Evolutionary conservation across 2,329 filamentous ascomycete genomes (phyloP), one percentile per base, ranked within the genome.

Genomic region (Davidsoniella eucalypti): DNA sequence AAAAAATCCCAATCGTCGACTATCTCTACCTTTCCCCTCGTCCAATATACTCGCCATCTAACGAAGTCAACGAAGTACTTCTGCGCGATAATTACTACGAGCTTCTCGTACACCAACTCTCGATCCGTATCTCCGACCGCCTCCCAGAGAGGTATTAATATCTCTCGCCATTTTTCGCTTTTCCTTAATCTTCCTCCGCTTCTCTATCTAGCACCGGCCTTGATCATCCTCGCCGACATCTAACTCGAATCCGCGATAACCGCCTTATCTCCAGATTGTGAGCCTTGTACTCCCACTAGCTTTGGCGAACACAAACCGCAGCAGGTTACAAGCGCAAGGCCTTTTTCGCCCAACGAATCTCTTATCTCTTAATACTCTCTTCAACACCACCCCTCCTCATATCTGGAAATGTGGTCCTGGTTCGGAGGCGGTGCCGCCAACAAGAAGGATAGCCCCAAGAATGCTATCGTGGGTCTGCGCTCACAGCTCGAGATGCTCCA

Each of bases 401-500:
- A 49, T 54, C 54, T 40, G 53, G 53, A n/a, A 33, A 49, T 56
- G 39, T 80, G 84, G 83, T 79, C 83, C 69, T 95, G 88, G 87
- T 94, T 95, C 65, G 87, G 90, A 67, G 87, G 87, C 61, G 78
- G 76, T 57, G 76, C 78, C 60, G 80, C 81, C 58, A 81, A 87
- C 69, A 86, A 87, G 74, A 94, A 93, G 71, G 87, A 95, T 69
- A 83, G 80, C 54, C 87, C 92, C 52, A 98, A 98, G 76, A 92
- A 94, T 71, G 92, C 92, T 58, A 98, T 98, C 61, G 73, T 98
- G 52, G 78, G 77, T 54, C 71, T 98, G 61, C 80, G 92, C 58
- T 76, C 82, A 61, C 90, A 95, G 70, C 75, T 96, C 42, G 90
- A 95, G 59, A 96, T 96, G 88, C 75, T 98, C 62, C 87, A 93